These are phyloP conservation scores for Pyropia yezoensis DNA, from an alignment of 23 red algal genomes.

Conservation along the genomic window DNA sequence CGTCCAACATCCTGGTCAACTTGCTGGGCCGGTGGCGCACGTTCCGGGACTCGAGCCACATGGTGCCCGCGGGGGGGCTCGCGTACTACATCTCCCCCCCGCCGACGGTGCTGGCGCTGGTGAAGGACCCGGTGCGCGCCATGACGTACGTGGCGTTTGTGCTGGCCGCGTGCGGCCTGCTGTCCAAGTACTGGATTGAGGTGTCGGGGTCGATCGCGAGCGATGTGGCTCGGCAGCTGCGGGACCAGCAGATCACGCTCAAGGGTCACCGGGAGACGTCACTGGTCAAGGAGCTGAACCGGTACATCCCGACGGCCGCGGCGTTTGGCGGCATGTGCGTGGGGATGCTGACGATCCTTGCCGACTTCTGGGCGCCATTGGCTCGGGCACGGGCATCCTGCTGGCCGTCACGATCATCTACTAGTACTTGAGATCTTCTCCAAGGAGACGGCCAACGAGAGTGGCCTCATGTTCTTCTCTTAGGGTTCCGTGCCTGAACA, in stretches of 20 bases:
- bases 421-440: constrained; percentile 96
- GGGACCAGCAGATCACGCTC: constrained; percentile 90
- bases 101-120: constrained; percentile 41
- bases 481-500: background rate
- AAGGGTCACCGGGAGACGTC: constrained; percentile 94
- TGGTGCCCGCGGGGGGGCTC: constrained; percentile 85
- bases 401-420: constrained; percentile 99
- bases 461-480: constrained; percentile 67
- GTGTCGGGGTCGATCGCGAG: constrained; percentile 91
- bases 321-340: constrained; percentile 97
- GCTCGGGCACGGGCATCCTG: constrained; percentile 93
- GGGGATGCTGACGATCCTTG: constrained; percentile 94
- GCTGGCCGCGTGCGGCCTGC: constrained; percentile 79
- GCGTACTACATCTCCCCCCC: constrained; percentile 98
- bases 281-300: constrained; percentile 95
- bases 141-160: constrained; percentile 89
- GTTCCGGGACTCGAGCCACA: constrained; percentile 62
- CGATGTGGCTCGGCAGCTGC: constrained; percentile 91
- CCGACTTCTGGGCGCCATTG: constrained; percentile 94
- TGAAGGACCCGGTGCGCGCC: constrained; percentile 75
- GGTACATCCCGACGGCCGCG: constrained; percentile 97
- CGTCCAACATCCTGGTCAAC: constrained; percentile 76
- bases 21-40: constrained; percentile 79
- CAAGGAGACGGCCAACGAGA: constrained; percentile 69
- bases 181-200: constrained; percentile 96